phyloP scores from a whole-genome alignment of 2,329 filamentous ascomycete species.

The Cordyceps javanica region DNA sequence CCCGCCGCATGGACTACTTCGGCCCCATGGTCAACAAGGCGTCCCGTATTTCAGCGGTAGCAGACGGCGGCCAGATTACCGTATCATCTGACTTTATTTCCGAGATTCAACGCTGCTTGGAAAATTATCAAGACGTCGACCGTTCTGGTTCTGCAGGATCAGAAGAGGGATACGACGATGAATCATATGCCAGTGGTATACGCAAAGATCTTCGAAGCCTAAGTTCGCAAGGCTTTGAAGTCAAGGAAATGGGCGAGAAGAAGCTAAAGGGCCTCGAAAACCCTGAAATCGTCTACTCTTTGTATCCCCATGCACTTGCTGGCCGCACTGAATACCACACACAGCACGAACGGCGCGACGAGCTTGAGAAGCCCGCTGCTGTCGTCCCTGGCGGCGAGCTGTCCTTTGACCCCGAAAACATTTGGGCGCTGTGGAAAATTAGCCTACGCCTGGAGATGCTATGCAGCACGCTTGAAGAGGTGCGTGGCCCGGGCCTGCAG shows the following conservation, averaged over 20 bases:
- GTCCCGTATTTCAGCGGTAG: conserved; percentile 86
- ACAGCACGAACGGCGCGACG: conserved; percentile 40
- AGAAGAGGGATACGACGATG: conserved; percentile 65
- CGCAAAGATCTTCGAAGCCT: conserved; percentile 81
- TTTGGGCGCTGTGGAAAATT: conserved; percentile 87
- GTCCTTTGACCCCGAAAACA: conserved; percentile 70
- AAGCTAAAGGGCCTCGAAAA: conserved; percentile 97
- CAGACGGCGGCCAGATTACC: conserved; percentile 93
- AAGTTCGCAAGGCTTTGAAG: conserved; percentile 87
- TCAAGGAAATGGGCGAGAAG: conserved; percentile 91
- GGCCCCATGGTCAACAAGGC: conserved; percentile 99
- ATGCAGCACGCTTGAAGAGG: conserved; percentile 78
- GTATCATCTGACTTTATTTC: conserved; percentile 96
- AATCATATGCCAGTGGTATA: conserved; percentile 68
- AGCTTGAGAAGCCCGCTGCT: conserved; percentile 51
- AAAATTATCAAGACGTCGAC: conserved; percentile 83
- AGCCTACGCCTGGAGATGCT: conserved; percentile 88
- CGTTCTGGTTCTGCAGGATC: conserved; percentile 61
- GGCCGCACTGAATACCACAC: conserved; percentile 69
- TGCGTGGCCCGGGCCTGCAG: conserved; percentile 57
- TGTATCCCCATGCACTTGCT: conserved; percentile 85
- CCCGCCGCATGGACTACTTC: conserved; percentile 98
- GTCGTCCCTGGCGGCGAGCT: conserved; percentile 61
- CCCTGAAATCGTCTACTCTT: conserved; percentile 88
- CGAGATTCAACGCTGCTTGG: conserved; percentile 85